phyloP scores from a whole-genome alignment of 768 basidiomycete species.

The Trametes coccinea region DNA sequence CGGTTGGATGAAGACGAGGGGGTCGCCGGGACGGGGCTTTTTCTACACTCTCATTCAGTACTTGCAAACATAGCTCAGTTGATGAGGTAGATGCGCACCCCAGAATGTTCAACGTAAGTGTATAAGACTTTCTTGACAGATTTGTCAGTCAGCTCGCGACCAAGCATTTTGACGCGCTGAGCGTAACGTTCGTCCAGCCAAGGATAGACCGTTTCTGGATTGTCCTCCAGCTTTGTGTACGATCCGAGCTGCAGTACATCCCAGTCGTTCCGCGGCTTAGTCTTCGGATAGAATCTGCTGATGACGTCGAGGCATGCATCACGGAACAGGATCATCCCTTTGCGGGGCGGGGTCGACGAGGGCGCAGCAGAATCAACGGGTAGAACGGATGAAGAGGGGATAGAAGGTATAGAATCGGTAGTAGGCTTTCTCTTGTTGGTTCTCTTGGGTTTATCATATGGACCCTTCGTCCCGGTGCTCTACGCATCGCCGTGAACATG shows the following conservation, averaged over 20 bases:
- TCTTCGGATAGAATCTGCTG: not conserved
- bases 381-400: not conserved
- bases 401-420: not conserved
- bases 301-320: not conserved
- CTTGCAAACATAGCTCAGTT: no score
- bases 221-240: not conserved
- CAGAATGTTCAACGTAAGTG: not conserved
- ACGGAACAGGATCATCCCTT: not conserved
- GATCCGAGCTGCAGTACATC: not conserved
- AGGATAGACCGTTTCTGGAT: not conserved
- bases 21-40: not conserved
- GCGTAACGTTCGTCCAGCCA: not conserved
- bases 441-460: not conserved
- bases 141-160: not conserved
- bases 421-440: not conserved
- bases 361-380: not conserved
- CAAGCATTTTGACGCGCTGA: not conserved
- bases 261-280: not conserved
- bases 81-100: not conserved
- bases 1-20: not conserved
- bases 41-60: not conserved
- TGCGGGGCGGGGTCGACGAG: not conserved
- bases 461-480: not conserved
- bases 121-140: not conserved
- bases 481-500: not conserved